Conservation (phyloP, 2,329 filamentous ascomycete species). For the Talaromyces sp. region DNA sequence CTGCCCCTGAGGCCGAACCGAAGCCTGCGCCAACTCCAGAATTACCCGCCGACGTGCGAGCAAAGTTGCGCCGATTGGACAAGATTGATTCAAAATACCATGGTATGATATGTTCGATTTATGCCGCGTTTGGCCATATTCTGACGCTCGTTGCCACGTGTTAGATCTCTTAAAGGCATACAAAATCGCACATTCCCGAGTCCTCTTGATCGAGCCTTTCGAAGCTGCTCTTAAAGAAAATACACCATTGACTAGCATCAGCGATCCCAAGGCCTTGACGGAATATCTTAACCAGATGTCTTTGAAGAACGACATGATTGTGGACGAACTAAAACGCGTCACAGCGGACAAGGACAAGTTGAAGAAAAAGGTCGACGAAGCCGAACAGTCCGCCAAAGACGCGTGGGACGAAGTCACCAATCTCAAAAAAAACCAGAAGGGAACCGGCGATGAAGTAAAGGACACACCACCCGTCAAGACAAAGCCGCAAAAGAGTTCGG, state of each 20-base stretch:
- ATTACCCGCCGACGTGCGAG: slow-evolving; percentile 66
- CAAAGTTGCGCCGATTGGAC: slow-evolving; percentile 77
- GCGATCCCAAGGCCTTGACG: slow-evolving; percentile 73
- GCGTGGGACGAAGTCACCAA: slow-evolving; percentile 60
- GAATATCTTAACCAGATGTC: slow-evolving; percentile 88
- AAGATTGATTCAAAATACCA: slow-evolving; percentile 84
- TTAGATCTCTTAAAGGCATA: slow-evolving; percentile 89
- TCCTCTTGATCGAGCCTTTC: slow-evolving; percentile 85
- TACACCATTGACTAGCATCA: slow-evolving; percentile 83
- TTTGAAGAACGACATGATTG: slow-evolving; percentile 82
- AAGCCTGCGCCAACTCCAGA: slow-evolving; percentile 39
- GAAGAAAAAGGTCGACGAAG: slow-evolving; percentile 69
- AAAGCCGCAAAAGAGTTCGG: slow-evolving; percentile 14
- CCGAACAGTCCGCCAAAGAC: slow-evolving; percentile 57
- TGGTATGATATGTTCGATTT: slow-evolving; percentile 47
- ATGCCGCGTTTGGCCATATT: background rate
- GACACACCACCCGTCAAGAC: slow-evolving; percentile 9
- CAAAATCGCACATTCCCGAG: slow-evolving; percentile 79
- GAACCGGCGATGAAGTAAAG: slow-evolving; percentile 21
- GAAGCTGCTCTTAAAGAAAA: slow-evolving; percentile 87
- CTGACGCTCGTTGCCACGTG: slow-evolving; percentile 1
- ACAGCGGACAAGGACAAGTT: slow-evolving; percentile 73
- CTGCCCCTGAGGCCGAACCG: slow-evolving; percentile 14
- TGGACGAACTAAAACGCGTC: slow-evolving; percentile 86
- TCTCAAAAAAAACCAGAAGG: slow-evolving; percentile 38